Conservation (phyloP, 2,329 filamentous ascomycete species). For the Daldinia sp. region DNA sequence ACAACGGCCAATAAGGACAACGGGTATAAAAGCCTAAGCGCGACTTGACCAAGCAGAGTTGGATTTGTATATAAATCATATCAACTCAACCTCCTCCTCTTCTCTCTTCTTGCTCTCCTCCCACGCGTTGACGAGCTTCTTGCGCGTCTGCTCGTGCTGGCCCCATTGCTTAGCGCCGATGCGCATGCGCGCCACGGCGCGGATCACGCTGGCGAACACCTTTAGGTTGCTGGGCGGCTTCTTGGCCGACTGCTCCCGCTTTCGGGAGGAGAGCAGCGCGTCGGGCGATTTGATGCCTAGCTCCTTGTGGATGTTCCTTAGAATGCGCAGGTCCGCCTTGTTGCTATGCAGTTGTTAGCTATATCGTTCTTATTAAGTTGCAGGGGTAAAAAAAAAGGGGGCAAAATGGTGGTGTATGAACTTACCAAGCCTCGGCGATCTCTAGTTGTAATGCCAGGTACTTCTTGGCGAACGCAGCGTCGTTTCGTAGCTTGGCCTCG, state of each 20-base stretch:
- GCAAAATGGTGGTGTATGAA: constrained; percentile 44
- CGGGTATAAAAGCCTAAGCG: not conserved
- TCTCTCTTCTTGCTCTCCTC: constrained; percentile 46
- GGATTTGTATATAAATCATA: too few species aligned
- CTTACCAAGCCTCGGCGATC: constrained; percentile 90
- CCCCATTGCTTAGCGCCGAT: constrained; percentile 59
- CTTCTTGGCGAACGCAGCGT: constrained; percentile 86
- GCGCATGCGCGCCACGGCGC: constrained; percentile 62
- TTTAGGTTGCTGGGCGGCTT: constrained; percentile 49
- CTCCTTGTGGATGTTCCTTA: constrained; percentile 80
- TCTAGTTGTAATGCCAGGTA: constrained; percentile 82
- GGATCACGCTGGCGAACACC: constrained; percentile 57
- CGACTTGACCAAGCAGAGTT: not conserved
- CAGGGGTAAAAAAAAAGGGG: constrained; percentile 8
- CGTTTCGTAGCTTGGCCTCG: constrained; percentile 80
- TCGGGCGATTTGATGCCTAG: constrained; percentile 51
- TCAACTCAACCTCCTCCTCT: constrained; percentile 9
- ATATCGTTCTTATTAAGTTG: not conserved
- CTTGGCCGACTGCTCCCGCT: constrained; percentile 34
- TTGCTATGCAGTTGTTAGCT: constrained; percentile 70
- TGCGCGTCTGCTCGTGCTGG: constrained; percentile 59
- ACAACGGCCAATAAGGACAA: not conserved
- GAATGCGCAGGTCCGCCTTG: constrained; percentile 85
- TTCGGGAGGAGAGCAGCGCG: constrained; percentile 45
- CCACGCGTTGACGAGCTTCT: constrained; percentile 57